Evolutionary conservation across 225 moss, liverwort and hornwort genomes (phyloP).

Genomic region (Antitrichia curtipendula): DNA sequence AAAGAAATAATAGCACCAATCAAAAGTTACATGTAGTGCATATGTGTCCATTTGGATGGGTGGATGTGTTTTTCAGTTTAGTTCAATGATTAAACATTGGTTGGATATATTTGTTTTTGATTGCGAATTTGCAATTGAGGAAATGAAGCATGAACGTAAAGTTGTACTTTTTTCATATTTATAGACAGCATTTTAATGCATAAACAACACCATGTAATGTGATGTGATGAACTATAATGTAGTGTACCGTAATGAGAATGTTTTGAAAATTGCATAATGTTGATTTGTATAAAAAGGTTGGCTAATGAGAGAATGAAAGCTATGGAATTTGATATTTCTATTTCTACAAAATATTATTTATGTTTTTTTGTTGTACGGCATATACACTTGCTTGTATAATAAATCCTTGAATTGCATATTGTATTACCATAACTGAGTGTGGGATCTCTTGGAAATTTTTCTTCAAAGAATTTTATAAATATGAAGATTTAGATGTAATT

Average conservation of each 20-base stretch:
- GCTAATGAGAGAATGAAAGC: not conserved
- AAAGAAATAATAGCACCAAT: not conserved
- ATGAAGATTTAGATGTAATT: no score
- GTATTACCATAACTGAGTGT: not conserved
- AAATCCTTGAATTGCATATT: not conserved
- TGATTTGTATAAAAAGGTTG: not conserved
- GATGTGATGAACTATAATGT: no score
- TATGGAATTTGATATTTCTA: not conserved
- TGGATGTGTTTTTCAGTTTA: not conserved
- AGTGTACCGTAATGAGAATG: not conserved
- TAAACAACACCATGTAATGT: not conserved
- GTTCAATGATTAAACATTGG: not conserved
- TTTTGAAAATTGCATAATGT: not conserved
- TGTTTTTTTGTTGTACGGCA: not conserved
- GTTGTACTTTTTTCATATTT: not conserved
- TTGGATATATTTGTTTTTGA: not conserved
- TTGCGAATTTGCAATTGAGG: not conserved
- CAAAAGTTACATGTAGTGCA: not conserved
- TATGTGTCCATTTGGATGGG: not conserved
- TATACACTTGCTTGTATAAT: not conserved
- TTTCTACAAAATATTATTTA: not conserved
- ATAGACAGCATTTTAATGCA: not conserved
- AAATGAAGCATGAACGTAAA: not conserved
- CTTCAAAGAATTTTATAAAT: no score
- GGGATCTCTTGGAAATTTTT: no score